Conservation (phyloP, 2,329 filamentous ascomycete genomes). For the Arthroderma uncinatum region DNA sequence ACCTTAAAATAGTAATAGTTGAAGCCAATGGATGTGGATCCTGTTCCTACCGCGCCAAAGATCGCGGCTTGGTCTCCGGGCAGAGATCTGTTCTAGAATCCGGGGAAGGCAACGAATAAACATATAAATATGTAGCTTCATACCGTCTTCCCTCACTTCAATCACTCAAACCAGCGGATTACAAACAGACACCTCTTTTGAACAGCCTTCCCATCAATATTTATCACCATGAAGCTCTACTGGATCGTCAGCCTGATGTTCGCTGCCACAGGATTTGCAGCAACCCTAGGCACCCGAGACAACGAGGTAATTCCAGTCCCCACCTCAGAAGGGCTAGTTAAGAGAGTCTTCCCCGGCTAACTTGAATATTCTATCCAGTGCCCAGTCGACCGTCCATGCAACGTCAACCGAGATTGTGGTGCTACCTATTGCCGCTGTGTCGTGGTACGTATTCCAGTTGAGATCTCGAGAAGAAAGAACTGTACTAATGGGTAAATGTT, state of each 20-base stretch:
- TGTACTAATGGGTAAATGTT: not conserved
- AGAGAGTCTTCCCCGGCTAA: not conserved
- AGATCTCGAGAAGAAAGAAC: not conserved
- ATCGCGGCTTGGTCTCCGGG: not conserved
- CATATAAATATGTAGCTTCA: not conserved
- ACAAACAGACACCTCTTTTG: not conserved
- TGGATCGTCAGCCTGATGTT: conserved; percentile 4
- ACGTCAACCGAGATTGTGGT: not conserved
- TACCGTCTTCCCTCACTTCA: not conserved
- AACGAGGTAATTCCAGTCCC: not conserved
- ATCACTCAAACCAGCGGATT: not conserved
- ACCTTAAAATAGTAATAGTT: not conserved
- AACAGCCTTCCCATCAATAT: not conserved
- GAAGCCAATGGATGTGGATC: not conserved
- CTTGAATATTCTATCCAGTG: not conserved
- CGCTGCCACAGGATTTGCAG: not conserved
- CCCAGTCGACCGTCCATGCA: not conserved
- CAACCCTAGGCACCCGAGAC: not conserved
- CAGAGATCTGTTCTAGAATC: not conserved
- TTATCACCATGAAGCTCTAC: not conserved
- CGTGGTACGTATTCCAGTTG: not conserved
- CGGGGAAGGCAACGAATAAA: too few species aligned
- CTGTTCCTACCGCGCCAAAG: not conserved
- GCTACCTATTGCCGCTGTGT: not conserved
- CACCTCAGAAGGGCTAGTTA: not conserved